phyloP scores from a whole-genome alignment of 148 eudicot species.

The Gaultheria prostrata region DNA sequence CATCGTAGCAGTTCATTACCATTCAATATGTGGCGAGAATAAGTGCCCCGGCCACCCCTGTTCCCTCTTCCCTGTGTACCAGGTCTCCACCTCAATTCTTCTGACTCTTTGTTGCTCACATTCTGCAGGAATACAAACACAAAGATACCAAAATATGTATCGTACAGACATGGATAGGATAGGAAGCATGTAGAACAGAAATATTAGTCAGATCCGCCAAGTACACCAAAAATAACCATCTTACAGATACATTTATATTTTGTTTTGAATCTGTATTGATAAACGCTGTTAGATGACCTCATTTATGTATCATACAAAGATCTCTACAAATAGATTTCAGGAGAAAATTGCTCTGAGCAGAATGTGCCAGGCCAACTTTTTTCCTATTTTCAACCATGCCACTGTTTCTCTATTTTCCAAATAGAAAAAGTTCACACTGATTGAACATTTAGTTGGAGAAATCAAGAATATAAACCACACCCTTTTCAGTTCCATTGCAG shows the following conservation, averaged over 20 bases:
- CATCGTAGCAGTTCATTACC: slow-evolving; percentile 28
- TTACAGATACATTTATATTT: neutral
- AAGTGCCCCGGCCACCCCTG: slow-evolving; percentile 55
- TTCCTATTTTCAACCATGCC: neutral
- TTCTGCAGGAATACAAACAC: slow-evolving; percentile 28
- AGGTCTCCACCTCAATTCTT: slow-evolving; percentile 42
- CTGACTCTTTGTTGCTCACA: slow-evolving; percentile 36
- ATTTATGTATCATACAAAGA: neutral
- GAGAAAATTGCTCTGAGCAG: neutral
- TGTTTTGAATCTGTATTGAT: neutral
- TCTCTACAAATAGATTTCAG: neutral
- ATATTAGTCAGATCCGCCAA: neutral
- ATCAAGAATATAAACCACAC: neutral
- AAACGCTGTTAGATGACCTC: neutral
- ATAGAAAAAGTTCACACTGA: too few species aligned
- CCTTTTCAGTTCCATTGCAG: neutral
- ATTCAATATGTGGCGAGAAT: slow-evolving; percentile 33
- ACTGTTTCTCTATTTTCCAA: neutral
- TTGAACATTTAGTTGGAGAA: neutral
- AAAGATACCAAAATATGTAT: neutral
- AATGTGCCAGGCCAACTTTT: neutral
- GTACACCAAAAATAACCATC: neutral
- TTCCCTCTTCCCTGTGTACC: slow-evolving; percentile 49
- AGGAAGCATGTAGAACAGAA: neutral
- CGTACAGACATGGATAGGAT: neutral